These are phyloP conservation scores for Pseudoscleropodium purum DNA, from an alignment of 225 moss, liverwort and hornwort species.

Conservation along the genomic window DNA sequence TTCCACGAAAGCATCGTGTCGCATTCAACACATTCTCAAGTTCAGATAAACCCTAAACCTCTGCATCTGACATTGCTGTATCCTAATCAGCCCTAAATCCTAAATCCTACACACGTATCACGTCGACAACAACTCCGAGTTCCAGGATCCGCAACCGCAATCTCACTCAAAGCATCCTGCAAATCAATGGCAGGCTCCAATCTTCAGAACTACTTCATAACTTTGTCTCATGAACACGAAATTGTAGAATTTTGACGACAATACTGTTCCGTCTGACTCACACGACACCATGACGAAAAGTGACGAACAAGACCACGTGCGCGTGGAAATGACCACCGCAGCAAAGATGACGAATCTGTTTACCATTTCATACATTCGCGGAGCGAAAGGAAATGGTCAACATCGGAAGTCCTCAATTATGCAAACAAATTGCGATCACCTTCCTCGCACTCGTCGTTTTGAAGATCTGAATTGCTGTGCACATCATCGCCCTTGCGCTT, in stretches of 20 bases:
- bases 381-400: neutral
- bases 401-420: neutral
- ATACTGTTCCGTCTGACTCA: neutral
- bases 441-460: neutral
- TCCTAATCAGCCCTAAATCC: neutral
- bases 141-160: neutral
- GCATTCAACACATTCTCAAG: neutral
- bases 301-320: neutral
- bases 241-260: neutral
- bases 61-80: neutral
- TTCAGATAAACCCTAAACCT: neutral
- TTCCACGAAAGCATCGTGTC: neutral
- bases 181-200: neutral
- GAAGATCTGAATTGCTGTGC: neutral
- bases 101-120: neutral
- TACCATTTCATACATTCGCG: neutral
- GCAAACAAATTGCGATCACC: neutral
- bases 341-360: neutral
- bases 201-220: no score
- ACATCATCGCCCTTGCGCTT: neutral
- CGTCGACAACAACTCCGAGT: neutral
- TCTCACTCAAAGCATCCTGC: neutral
- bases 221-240: no score
- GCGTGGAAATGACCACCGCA: neutral
- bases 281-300: neutral